A percentile compares a stretch with the other conserved stretches of the same genome.
Conservation (phyloP, 768 basidiomycete species). For the Xerocomus brunneocitrinus region DNA sequence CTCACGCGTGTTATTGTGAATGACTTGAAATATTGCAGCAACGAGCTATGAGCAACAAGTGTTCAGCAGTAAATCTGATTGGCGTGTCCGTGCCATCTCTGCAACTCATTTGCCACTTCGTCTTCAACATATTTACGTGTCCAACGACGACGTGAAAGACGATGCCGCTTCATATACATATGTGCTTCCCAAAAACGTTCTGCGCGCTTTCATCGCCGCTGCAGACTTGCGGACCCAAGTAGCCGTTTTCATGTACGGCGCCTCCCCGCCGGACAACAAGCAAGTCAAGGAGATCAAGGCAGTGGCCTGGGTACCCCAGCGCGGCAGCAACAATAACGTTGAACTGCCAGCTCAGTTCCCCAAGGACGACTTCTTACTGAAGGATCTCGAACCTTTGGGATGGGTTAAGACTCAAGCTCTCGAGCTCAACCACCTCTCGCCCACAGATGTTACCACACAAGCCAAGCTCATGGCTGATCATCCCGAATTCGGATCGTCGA, state of each 20-base stretch:
- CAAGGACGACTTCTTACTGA: slow-evolving; percentile 90
- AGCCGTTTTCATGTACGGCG: slow-evolving; percentile 89
- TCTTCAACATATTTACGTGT: slow-evolving; percentile 97
- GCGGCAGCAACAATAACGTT: slow-evolving; percentile 91
- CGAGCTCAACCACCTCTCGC: slow-evolving; percentile 88
- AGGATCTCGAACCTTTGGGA: slow-evolving; percentile 91
- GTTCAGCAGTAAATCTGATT: slow-evolving; percentile 99
- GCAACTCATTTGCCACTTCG: slow-evolving; percentile 95
- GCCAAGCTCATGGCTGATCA: slow-evolving; percentile 97
- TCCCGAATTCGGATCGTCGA: slow-evolving; percentile 89
- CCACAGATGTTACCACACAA: slow-evolving; percentile 89
- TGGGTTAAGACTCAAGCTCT: slow-evolving; percentile 97
- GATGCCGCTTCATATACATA: slow-evolving; percentile 94
- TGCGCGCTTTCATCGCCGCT: slow-evolving; percentile 89
- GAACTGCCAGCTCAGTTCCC: slow-evolving; percentile 89
- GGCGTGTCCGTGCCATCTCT: slow-evolving; percentile 97
- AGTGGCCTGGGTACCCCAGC: slow-evolving; percentile 95
- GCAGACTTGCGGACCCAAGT: slow-evolving; percentile 96
- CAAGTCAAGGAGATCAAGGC: slow-evolving; percentile 99
- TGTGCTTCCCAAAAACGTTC: slow-evolving; percentile 94
- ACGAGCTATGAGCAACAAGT: slow-evolving; percentile 98
- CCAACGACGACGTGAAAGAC: slow-evolving; percentile 98
- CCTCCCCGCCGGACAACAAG: slow-evolving; percentile 90
- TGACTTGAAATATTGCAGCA: slow-evolving; percentile 38
- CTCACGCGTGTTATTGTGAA: neutral